Evolutionary conservation across 148 eudicot genomes (phyloP).

Genomic region (Rhododendron mucronatum): DNA sequence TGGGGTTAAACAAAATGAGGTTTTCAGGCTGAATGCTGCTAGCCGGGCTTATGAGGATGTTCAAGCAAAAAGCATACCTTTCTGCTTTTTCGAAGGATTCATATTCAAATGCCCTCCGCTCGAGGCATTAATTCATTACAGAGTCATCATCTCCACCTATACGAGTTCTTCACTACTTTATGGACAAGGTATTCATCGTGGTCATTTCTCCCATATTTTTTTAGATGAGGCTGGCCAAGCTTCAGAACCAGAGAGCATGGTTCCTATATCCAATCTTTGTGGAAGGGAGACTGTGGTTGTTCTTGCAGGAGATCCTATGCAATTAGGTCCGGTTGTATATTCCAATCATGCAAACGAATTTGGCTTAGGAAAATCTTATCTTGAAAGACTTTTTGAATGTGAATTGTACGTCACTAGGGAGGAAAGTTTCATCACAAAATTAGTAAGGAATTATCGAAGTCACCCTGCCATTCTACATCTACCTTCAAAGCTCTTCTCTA

Average conservation of each 20-base stretch:
- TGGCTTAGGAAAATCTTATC: slow-evolving; percentile 50
- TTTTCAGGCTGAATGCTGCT: slow-evolving; percentile 68
- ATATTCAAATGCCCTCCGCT: slow-evolving; percentile 48
- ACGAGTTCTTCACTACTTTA: slow-evolving; percentile 56
- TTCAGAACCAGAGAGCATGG: slow-evolving; percentile 91
- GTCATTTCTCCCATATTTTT: slow-evolving; percentile 74
- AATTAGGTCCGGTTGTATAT: slow-evolving; percentile 71
- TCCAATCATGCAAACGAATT: slow-evolving; percentile 18
- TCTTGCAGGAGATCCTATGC: slow-evolving; percentile 87
- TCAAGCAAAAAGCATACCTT: slow-evolving; percentile 25
- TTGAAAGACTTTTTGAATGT: slow-evolving; percentile 35
- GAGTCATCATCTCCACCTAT: slow-evolving; percentile 68
- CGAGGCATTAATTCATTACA: slow-evolving; percentile 27
- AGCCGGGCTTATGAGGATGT: slow-evolving; percentile 65
- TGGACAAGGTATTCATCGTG: slow-evolving; percentile 46
- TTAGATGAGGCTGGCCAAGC: slow-evolving; percentile 91
- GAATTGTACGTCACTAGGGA: slow-evolving; percentile 38
- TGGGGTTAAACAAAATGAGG: slow-evolving; percentile 31
- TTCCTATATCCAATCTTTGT: slow-evolving; percentile 52
- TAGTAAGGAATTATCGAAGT: slow-evolving; percentile 59
- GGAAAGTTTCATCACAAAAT: slow-evolving; percentile 49
- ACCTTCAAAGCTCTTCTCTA: slow-evolving; percentile 65
- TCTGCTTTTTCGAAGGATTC: slow-evolving; percentile 43
- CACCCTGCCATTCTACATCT: slow-evolving; percentile 60
- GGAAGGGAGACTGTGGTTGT: slow-evolving; percentile 44